A percentile compares a stretch with the other conserved stretches of the same genome.
These are phyloP conservation scores for Scedosporium aurantiacum DNA, from an alignment of 2,329 filamentous ascomycete genomes.

Conservation along the genomic window DNA sequence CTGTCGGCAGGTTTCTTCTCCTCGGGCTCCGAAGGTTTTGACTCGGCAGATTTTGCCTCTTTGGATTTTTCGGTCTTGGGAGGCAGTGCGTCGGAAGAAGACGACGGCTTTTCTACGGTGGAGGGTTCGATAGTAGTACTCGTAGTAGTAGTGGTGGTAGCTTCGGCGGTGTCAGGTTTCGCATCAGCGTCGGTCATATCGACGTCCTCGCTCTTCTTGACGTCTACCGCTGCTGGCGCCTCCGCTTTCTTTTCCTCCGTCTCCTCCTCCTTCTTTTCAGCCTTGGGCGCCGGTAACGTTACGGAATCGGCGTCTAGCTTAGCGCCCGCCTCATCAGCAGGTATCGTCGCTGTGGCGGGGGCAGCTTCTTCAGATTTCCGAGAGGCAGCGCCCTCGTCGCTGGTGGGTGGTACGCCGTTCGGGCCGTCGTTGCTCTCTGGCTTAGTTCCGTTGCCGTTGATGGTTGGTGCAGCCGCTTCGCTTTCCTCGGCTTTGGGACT, in stretches of 20 bases:
- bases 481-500: constrained; percentile 11
- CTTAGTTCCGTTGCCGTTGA: constrained; percentile 16
- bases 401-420: constrained; percentile 14
- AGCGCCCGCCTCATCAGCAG: constrained; percentile 1
- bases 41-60: constrained; percentile 7
- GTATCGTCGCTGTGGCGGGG: not conserved
- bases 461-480: constrained; percentile 12
- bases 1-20: constrained; percentile 9
- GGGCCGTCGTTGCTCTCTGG: constrained; percentile 12
- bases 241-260: not conserved
- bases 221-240: not conserved
- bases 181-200: constrained; percentile 6
- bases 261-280: not conserved
- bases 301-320: constrained; percentile 4
- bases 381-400: not conserved
- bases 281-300: not conserved
- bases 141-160: not conserved
- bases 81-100: not conserved
- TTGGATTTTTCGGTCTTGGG: constrained; percentile 4
- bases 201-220: constrained; percentile 3
- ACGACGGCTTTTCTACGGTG: not conserved
- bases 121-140: not conserved
- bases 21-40: not conserved
- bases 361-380: constrained; percentile 3
- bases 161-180: not conserved